Conservation (phyloP, 1,139 yeast genomes). For the Fermentozyma sake region DNA sequence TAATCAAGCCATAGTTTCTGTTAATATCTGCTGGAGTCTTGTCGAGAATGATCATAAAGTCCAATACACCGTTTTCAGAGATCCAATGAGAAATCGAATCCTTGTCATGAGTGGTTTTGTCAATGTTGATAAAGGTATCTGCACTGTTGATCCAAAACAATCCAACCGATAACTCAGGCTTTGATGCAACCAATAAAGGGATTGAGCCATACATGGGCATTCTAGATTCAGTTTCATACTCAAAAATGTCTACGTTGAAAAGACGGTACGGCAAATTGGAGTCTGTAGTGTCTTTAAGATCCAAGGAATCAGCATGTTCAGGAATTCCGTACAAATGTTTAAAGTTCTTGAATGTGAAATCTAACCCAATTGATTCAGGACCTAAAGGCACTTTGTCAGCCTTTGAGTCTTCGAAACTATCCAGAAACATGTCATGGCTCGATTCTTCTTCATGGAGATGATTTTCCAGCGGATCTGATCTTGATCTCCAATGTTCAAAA, state of each 20-base stretch:
- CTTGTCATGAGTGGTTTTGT: conserved; percentile 23
- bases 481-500: conserved; percentile 69
- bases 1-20: conserved; percentile 59
- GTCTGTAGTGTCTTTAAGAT: conserved; percentile 62
- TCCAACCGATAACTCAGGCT: conserved; percentile 59
- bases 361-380: conserved; percentile 85
- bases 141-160: conserved; percentile 92
- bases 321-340: conserved; percentile 84
- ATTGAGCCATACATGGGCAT: conserved; percentile 94
- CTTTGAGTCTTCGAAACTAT: conserved; percentile 56
- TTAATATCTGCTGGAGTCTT: conserved; percentile 58
- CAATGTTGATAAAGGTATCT: conserved; percentile 83
- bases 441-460: conserved; percentile 54
- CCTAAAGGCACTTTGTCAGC: conserved; percentile 70
- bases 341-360: conserved; percentile 60
- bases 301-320: conserved; percentile 83
- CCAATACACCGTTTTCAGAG: conserved; percentile 83
- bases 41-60: conserved; percentile 66
- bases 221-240: conserved; percentile 76
- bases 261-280: conserved; percentile 69
- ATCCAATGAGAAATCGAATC: conserved; percentile 76
- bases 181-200: conserved; percentile 77
- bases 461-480: conserved; percentile 21
- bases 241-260: conserved; percentile 91
- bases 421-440: conserved; percentile 54